Percentiles rank a stretch among this genome's conserved stretches.
These are phyloP conservation scores for Blastobotrys attinorum DNA, from an alignment of 805 yeast species.

Conservation along the genomic window DNA sequence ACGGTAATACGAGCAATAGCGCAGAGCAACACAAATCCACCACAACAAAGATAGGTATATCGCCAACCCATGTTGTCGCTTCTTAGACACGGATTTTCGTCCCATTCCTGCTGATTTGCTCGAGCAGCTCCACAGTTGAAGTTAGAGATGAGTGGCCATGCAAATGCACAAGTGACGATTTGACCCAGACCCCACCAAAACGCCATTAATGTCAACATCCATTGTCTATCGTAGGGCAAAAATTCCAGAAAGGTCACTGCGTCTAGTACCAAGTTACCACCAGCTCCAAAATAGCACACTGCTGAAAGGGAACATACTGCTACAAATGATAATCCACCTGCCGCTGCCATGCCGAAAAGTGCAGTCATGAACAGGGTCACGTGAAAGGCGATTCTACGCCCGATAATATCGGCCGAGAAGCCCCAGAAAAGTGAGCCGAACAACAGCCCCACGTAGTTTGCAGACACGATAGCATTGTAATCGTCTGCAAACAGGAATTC, in stretches of 20 bases:
- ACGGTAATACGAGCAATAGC: conserved; percentile 42
- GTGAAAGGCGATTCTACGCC: conserved; percentile 45
- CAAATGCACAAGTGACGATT: conserved; percentile 40
- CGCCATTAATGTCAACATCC: conserved; percentile 44
- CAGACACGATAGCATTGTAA: conserved; percentile 31
- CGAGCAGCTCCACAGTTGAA: conserved; percentile 37
- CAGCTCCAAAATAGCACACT: conserved; percentile 33
- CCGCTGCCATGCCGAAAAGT: conserved; percentile 37
- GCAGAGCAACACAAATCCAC: conserved; percentile 43
- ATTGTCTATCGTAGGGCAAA: conserved; percentile 42
- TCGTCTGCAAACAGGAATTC: conserved; percentile 34
- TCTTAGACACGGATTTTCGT: conserved; percentile 37
- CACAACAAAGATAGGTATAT: conserved; percentile 46
- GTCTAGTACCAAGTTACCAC: conserved; percentile 50
- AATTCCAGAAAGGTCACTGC: conserved; percentile 45
- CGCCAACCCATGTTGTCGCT: conserved; percentile 53
- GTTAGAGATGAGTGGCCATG: conserved; percentile 50
- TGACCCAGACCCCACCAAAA: conserved; percentile 60
- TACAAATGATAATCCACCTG: conserved; percentile 45
- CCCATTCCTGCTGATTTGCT: background rate
- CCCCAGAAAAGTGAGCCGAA: conserved; percentile 49
- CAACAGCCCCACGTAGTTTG: conserved; percentile 43
- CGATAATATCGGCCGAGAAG: conserved; percentile 45
- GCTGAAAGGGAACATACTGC: conserved; percentile 39
- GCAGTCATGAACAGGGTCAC: conserved; percentile 39